These are phyloP conservation scores for Lactarius evosmus DNA, from an alignment of 768 basidiomycete species.

Conservation along the genomic window DNA sequence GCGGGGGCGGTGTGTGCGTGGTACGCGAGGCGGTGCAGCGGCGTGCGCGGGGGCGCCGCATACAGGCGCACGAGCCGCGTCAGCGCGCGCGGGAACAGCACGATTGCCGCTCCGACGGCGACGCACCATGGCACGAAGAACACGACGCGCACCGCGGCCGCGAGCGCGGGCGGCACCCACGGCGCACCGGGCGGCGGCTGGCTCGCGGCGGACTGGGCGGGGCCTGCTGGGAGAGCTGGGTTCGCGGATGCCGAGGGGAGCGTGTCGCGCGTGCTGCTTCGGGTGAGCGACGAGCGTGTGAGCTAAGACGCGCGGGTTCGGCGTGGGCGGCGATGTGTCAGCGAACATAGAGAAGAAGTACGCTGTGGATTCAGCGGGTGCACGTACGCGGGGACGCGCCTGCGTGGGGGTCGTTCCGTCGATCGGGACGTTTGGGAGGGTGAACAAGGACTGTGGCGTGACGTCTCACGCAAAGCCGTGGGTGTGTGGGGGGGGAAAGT, in stretches of 20 bases:
- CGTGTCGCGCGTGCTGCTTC: constrained; percentile 11
- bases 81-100: constrained; percentile 15
- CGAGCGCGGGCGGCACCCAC: constrained; percentile 3
- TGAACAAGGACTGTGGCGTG: constrained; percentile 5
- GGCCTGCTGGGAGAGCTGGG: background rate
- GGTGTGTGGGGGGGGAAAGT: background rate
- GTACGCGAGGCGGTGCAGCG: constrained; percentile 26
- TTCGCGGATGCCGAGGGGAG: constrained; percentile 2
- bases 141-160: constrained; percentile 5
- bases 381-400: constrained; percentile 6
- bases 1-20: constrained; percentile 26
- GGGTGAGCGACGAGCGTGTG: background rate
- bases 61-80: constrained; percentile 17
- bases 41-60: constrained; percentile 5
- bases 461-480: background rate
- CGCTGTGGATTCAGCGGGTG: too few relatives aligned
- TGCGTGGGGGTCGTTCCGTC: constrained; percentile 3
- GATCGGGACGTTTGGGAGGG: constrained; percentile 15
- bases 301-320: background rate
- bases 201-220: background rate
- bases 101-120: constrained; percentile 22
- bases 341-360: background rate
- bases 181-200: constrained; percentile 4
- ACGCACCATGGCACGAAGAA: constrained; percentile 26
- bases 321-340: background rate